Conservation (phyloP, 768 basidiomycete genomes). For the Suillus cothurnatus region DNA sequence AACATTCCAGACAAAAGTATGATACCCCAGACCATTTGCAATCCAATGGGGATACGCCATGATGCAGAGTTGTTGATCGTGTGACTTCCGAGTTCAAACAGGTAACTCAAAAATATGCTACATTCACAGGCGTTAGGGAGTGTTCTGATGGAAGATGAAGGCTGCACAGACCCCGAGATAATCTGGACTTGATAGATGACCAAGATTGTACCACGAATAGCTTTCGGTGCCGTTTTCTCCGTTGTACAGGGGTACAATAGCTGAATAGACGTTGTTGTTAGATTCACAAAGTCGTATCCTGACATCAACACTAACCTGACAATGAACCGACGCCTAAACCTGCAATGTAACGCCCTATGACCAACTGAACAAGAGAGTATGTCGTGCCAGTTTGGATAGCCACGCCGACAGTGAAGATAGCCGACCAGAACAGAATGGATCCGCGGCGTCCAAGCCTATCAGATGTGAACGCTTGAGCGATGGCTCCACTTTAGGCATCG, state of each 20-base stretch:
- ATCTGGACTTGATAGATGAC: conserved; percentile 81
- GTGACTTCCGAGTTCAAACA: conserved; percentile 71
- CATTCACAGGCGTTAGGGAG: not conserved
- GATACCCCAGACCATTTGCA: conserved; percentile 72
- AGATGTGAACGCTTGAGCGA: conserved; percentile 73
- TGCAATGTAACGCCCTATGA: conserved; percentile 72
- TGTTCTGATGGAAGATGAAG: not conserved
- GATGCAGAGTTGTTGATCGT: conserved; percentile 56
- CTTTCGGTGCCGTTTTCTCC: conserved; percentile 79
- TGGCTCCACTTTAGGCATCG: conserved; percentile 49
- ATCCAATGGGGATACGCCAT: conserved; percentile 75
- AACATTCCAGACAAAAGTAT: conserved; percentile 69
- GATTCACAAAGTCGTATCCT: conserved; percentile 8
- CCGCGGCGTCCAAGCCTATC: conserved; percentile 72
- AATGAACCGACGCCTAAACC: conserved; percentile 79
- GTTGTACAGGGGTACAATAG: conserved; percentile 70
- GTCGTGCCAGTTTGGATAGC: conserved; percentile 70
- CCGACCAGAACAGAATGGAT: conserved; percentile 77
- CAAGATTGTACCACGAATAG: conserved; percentile 69
- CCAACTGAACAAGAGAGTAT: conserved; percentile 63
- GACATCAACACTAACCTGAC: conserved; percentile 47
- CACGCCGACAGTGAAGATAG: conserved; percentile 69
- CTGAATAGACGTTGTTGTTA: conserved; percentile 26
- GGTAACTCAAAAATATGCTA: conserved; percentile 74
- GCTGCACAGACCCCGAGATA: conserved; percentile 56